Conservation (phyloP, 768 basidiomycete species). For the Hysterangium stoloniferum region DNA sequence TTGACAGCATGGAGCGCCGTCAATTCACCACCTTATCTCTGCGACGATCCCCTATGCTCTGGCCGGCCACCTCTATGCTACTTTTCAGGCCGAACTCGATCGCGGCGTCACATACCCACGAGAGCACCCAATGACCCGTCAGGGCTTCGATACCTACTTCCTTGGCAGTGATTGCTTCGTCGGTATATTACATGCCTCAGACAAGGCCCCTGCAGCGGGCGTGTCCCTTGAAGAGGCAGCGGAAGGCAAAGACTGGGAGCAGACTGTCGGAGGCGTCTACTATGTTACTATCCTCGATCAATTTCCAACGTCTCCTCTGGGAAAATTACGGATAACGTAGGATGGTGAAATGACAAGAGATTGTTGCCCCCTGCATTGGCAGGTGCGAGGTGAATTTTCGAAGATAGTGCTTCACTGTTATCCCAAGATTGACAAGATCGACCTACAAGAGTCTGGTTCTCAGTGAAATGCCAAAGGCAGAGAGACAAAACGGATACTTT, state of each 20-base stretch:
- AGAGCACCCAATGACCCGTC: constrained; percentile 40
- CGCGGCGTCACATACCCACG: constrained; percentile 83
- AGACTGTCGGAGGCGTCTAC: constrained; percentile 69
- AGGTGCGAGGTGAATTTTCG: too few species aligned
- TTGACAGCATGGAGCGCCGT: too few species aligned
- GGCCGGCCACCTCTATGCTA: constrained; percentile 47
- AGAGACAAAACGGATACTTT: too few species aligned
- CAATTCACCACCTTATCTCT: constrained; percentile 31
- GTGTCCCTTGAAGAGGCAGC: constrained; percentile 37
- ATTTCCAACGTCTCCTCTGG: not conserved
- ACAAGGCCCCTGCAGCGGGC: constrained; percentile 18
- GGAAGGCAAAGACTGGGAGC: constrained; percentile 51
- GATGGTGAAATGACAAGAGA: too few species aligned
- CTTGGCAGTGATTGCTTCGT: constrained; percentile 72
- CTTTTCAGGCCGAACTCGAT: constrained; percentile 70
- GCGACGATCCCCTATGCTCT: constrained; percentile 36
- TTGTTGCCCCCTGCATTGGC: too few species aligned
- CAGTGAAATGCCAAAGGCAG: too few species aligned
- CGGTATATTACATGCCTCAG: constrained; percentile 35
- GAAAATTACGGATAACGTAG: too few species aligned
- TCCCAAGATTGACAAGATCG: too few species aligned
- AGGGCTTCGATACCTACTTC: constrained; percentile 66
- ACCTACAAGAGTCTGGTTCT: too few species aligned
- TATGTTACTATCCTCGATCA: constrained; percentile 42
- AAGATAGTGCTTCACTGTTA: too few species aligned